Evolutionary conservation across 495 filamentous ascomycete genomes (phyloP).

Genomic region (Penicillium daleae): DNA sequence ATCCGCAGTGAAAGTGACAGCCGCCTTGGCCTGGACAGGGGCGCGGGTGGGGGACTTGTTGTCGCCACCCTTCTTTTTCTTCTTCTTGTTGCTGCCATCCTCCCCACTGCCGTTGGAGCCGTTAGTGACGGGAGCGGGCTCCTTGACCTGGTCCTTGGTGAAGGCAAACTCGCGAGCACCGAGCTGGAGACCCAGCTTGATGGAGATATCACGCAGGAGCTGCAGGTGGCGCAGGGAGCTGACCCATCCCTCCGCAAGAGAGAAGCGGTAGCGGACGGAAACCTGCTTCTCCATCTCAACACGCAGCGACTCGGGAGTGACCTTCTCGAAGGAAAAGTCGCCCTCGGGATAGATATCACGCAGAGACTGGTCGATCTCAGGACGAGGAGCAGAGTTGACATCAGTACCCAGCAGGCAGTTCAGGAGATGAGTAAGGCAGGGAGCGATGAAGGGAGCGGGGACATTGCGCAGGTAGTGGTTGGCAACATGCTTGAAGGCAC

Average conservation of each 20-base stretch:
- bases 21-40: slow-evolving; percentile 38
- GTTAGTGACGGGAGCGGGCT: slow-evolving; percentile 44
- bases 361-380: slow-evolving; percentile 76
- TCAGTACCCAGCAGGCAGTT: slow-evolving; percentile 88
- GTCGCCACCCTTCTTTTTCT: slow-evolving; percentile 64
- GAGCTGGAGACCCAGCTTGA: slow-evolving; percentile 92
- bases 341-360: slow-evolving; percentile 76
- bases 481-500: slow-evolving; percentile 91
- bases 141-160: slow-evolving; percentile 47
- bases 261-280: slow-evolving; percentile 71
- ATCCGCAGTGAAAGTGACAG: slow-evolving; percentile 70
- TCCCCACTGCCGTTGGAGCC: slow-evolving; percentile 45
- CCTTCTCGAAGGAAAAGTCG: slow-evolving; percentile 79
- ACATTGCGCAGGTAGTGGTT: slow-evolving; percentile 78
- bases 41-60: slow-evolving; percentile 57
- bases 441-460: slow-evolving; percentile 73
- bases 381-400: slow-evolving; percentile 73
- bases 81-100: slow-evolving; percentile 76
- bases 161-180: slow-evolving; percentile 83
- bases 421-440: slow-evolving; percentile 83
- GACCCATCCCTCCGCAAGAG: slow-evolving; percentile 69
- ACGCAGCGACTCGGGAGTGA: slow-evolving; percentile 72
- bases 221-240: slow-evolving; percentile 72
- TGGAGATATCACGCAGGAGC: slow-evolving; percentile 82
- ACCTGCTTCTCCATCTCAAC: slow-evolving; percentile 74